These are phyloP conservation scores for Periconia sp. DNA, from an alignment of 2,329 filamentous ascomycete species.

Conservation along the genomic window DNA sequence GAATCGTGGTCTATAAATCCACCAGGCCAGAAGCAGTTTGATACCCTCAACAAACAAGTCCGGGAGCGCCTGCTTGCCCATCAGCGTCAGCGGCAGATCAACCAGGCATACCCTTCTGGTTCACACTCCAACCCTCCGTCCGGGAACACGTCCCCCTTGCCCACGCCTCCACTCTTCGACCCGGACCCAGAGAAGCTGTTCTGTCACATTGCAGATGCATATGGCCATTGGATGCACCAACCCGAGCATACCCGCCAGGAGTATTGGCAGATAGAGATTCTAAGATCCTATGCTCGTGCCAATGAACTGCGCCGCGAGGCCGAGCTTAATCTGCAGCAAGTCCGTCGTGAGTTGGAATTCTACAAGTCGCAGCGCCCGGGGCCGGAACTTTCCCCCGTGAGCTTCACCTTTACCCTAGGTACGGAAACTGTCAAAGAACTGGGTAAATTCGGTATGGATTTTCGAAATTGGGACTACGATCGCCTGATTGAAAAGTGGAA, in stretches of 20 bases:
- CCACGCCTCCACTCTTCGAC: conserved; percentile 48
- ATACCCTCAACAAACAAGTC: conserved; percentile 69
- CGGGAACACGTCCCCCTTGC: conserved; percentile 35
- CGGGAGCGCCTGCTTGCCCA: conserved; percentile 60
- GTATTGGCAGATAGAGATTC: conserved; percentile 50
- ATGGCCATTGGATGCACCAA: conserved; percentile 72
- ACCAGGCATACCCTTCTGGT: conserved; percentile 34
- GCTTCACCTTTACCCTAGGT: conserved; percentile 41
- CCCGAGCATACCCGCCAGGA: conserved; percentile 50
- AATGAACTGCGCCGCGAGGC: conserved; percentile 42
- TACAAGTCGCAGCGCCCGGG: conserved; percentile 38
- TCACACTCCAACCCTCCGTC: conserved; percentile 28
- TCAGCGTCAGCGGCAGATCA: conserved; percentile 38
- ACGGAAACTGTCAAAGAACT: conserved; percentile 43
- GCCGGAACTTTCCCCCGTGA: conserved; percentile 35
- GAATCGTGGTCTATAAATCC: conserved; percentile 81
- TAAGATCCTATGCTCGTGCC: conserved; percentile 48
- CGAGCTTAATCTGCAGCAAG: conserved; percentile 42
- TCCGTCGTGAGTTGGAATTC: conserved; percentile 46
- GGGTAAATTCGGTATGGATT: conserved; percentile 38
- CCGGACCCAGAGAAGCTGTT: conserved; percentile 69
- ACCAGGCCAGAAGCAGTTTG: conserved; percentile 72
- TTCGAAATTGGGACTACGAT: conserved; percentile 45
- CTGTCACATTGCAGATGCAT: conserved; percentile 77
- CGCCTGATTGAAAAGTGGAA: conserved; percentile 45